Evolutionary conservation across 2,329 filamentous ascomycete genomes (phyloP), one percentile per base, ranked within the genome.

Genomic region (Tolypocladium guangdongense): DNA sequence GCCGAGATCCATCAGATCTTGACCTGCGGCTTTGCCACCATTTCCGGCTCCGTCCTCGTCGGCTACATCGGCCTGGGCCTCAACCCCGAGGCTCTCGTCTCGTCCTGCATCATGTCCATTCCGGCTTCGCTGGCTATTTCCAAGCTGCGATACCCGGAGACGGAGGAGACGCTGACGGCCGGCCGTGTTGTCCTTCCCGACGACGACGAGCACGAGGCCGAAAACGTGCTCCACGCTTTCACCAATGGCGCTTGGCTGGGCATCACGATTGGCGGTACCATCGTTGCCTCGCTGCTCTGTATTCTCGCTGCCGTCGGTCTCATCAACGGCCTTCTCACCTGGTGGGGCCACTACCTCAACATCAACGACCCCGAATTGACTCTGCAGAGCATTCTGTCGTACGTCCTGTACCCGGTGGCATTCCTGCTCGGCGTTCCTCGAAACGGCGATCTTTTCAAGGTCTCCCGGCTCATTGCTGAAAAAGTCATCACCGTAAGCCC

Each of bases 101-200:
- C 89, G 2, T 91, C 88, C 8, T 96, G 90, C 66, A 90, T 96
- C 68, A 96, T 96, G 91, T 91, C 87, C 62, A 96, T 96, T 58
- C 91, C 91, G 0, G 90, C 90, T 1, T 95, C 90, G 4, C 78
- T 96, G 16, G 90, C 90, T 50, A 84, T 93, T 56, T 92, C 87
- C 58, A 96, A 96, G 74, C 78, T 96, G 62, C 86, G 91, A 54
- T 96, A 87, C 68, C 91, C 91, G 3, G 91, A 96, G 72, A 86
- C 83, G 3, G 89, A 95, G 68, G 87, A 92, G 69, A 88, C 89
- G 0, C 75, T 95, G 37, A 96, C 90, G 0, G 86, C 88, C 5
- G 89, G 90, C 54, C 82, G 83, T 20, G 86, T 93, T 33, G 83
- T 92, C 43, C 81, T 95, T 30, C 89, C 90, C 2, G 86, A 93